Conservation (phyloP, 352 stramenopile species). For the Globisporangium lucens region DNA sequence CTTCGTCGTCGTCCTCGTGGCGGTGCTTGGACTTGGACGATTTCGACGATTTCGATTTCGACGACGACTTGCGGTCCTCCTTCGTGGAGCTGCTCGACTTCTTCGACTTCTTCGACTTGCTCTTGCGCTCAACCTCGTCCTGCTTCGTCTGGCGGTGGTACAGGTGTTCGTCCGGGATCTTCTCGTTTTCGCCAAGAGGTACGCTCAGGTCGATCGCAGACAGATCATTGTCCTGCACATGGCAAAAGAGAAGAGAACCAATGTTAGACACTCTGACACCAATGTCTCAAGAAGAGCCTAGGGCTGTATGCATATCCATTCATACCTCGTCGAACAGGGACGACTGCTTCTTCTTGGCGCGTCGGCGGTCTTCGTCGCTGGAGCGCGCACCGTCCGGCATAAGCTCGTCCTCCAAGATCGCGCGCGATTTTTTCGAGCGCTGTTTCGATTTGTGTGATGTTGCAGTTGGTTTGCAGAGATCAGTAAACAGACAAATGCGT, state of each 20-base stretch:
- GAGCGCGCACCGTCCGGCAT: constrained; percentile 74
- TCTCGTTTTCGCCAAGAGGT: constrained; percentile 70
- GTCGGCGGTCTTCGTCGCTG: constrained; percentile 64
- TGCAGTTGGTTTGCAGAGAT: background rate
- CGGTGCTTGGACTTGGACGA: constrained; percentile 23
- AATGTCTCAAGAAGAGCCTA: too few species aligned
- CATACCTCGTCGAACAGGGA: constrained; percentile 36
- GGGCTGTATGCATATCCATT: background rate
- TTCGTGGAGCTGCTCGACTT: constrained; percentile 21
- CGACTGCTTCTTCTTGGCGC: constrained; percentile 46
- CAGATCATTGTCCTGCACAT: constrained; percentile 54
- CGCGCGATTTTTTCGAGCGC: constrained; percentile 45
- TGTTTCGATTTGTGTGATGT: constrained; percentile 8
- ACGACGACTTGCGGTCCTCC: constrained; percentile 37
- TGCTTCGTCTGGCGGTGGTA: constrained; percentile 56
- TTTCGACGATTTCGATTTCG: constrained; percentile 31
- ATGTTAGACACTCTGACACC: background rate
- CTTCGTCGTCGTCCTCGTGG: constrained; percentile 20
- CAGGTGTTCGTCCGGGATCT: constrained; percentile 79
- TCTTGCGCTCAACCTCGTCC: constrained; percentile 48
- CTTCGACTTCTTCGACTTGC: constrained; percentile 37
- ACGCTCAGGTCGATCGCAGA: constrained; percentile 75
- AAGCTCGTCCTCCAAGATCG: constrained; percentile 68
- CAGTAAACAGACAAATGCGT: background rate
- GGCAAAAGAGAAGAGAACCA: background rate